Evolutionary conservation across 345 rosid genomes (phyloP), one percentile per base, ranked within the genome.

Genomic region (Durio zibethinus): DNA sequence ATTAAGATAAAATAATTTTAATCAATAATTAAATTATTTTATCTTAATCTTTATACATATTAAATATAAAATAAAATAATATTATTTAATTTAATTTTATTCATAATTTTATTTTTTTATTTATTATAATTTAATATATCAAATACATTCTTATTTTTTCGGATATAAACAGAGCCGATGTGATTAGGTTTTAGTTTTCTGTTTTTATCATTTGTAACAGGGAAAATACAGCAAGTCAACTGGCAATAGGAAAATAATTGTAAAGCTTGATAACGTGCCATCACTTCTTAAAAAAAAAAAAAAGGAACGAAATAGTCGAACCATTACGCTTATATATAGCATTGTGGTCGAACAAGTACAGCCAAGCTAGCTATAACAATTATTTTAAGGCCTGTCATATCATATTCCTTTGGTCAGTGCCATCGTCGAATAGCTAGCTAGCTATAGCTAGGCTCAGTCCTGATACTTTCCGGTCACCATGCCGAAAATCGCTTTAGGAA

Each of bases 401-500:
- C 52, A 20, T 63, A 35, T 18, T 52, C 2, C 20, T 48, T 48
- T 48, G 20, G 15, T 48, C 48, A 16, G 5, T 16, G 1, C 16
- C 53, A 48, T 16, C 53, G n/a, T 48, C n/a, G 53, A 48, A 16
- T 45, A 45, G 50, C 50, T 12, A 45, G 50, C 50, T 33, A n/a
- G n/a, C n/a, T n/a, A n/a, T 35, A 8, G 23, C 27, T 21, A 4
- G 50, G 23, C 52, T 66, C 20, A 42, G 52, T 43, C 36, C n/a
- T 23, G 54, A 14, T 29, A 48, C 40, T 73, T 62, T 57, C n/a
- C 8, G 50, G 33, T 11, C 5, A 40, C 36, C 56, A 94, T 93
- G 97, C 87, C 82, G 74, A 90, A 90, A 76, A 91, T 94, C 36
- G 89, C 95, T 2, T 38, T 91, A 35, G 95, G 98, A 76, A 79